Evolutionary conservation across 139 green algal genomes (phyloP), one percentile per base, ranked within the genome.

Genomic region (Chlorella sorokiniana): DNA sequence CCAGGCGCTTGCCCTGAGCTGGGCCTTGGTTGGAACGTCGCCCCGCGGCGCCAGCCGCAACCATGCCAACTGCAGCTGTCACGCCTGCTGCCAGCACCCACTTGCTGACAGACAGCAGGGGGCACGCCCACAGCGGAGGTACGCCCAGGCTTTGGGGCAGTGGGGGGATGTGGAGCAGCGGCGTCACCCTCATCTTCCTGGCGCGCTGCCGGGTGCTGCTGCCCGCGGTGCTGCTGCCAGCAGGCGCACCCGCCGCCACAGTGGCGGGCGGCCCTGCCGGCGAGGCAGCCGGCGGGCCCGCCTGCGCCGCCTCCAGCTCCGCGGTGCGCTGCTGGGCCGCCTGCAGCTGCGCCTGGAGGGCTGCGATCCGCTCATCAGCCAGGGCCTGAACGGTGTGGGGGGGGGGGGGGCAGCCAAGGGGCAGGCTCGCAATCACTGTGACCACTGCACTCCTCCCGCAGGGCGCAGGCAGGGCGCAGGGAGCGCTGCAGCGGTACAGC

Each of bases 41-140:
- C 4, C 68, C 62, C n/a, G n/a, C 62, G 8, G 29, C 6, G 8
- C 18, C 62, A 9, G 69, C 69, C 54, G 27, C 75, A 4, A 59
- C 75, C 7, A 18, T 25, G 40, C 59, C 59, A 38, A 81, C 29
- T 59, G 71, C 27, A 1, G 5, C 75, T n/a, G 42, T 41, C 29
- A 63, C 51, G n/a, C 75, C 75, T 16, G 41, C 75, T 9, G 56
- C 56, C 42, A 80, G 27, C 37, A 59, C 59, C 75, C 75, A 81
- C 75, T 71, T 81, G 75, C 75, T 59, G 10, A 59, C 75, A 20
- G 56, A 51, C 31, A 81, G 62, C 59, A 81, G 9, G 4, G 62
- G 75, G 75, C 75, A 71, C 10, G 59, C 75, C 75, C 20, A n/a
- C 59, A 11, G 40, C 40, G 40, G 25, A 18, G 14, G 38, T 2